phyloP scores from a whole-genome alignment of 495 filamentous ascomycete species.

The Trichoderma gamsii region DNA sequence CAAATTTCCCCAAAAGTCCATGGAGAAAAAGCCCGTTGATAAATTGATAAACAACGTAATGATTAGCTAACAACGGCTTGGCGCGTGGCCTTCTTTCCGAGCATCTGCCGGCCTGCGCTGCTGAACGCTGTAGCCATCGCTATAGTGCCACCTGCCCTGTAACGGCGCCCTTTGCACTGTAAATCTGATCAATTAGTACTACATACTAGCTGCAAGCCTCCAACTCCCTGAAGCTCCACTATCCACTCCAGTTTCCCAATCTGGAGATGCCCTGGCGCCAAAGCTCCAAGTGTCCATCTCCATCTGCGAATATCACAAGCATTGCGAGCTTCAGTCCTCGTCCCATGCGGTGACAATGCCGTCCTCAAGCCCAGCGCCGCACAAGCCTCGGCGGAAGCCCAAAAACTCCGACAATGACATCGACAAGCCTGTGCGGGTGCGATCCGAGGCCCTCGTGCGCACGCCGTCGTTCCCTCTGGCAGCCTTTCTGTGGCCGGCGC shows the following conservation, averaged over 20 bases:
- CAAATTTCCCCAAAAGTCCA: no score
- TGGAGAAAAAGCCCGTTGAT: no score
- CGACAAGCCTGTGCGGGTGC: conserved; percentile 10
- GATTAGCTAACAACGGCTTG: no score
- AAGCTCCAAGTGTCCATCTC: conserved; percentile 4
- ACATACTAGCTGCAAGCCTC: no score
- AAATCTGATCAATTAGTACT: no score
- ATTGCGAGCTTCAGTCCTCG: not conserved
- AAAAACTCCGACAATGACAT: conserved; percentile 32
- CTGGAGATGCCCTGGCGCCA: not conserved
- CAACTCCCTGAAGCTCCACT: not conserved
- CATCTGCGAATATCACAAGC: not conserved
- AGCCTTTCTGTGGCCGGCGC: conserved; percentile 85
- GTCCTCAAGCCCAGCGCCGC: conserved; percentile 35
- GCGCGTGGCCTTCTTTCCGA: no score
- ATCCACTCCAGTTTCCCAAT: not conserved
- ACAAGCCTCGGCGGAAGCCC: conserved; percentile 46
- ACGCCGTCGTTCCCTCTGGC: conserved; percentile 73
- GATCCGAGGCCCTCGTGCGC: conserved; percentile 32
- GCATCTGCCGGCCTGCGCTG: no score
- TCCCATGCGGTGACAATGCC: conserved; percentile 36
- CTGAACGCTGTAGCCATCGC: no score
- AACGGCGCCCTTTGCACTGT: no score
- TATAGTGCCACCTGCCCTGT: not conserved
- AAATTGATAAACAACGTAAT: no score